Percentiles rank a stretch among this genome's conserved stretches.
Conservation (phyloP, 495 filamentous ascomycete species). For the Aspergillus homomorphus region DNA sequence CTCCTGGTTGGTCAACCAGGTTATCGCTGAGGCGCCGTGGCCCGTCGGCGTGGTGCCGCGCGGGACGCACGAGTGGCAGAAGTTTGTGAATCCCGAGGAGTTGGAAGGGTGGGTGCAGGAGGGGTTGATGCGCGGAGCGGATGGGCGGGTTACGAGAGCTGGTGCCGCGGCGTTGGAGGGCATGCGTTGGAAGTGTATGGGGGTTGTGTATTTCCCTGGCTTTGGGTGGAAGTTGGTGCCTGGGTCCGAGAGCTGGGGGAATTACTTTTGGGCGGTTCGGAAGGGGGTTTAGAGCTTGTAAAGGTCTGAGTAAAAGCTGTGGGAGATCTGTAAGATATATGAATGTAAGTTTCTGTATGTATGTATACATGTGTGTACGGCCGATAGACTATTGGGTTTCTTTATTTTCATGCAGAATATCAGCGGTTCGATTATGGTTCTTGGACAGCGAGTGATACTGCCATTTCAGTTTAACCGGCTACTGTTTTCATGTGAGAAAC, state of each 20-base stretch:
- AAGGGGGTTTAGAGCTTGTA: conserved; percentile 42
- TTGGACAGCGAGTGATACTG: no score
- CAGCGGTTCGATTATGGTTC: no score
- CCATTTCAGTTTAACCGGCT: no score
- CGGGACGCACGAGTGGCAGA: conserved; percentile 92
- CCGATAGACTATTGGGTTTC: no score
- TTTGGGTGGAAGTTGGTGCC: conserved; percentile 84
- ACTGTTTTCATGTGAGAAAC: no score
- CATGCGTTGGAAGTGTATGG: conserved; percentile 59
- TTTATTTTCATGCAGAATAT: no score
- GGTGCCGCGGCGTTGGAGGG: conserved; percentile 52
- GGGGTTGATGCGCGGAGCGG: conserved; percentile 37
- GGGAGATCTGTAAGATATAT: not conserved
- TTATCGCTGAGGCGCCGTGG: conserved; percentile 79
- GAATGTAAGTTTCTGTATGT: not conserved
- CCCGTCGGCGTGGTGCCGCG: conserved; percentile 80
- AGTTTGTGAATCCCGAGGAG: conserved; percentile 89
- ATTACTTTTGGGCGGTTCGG: conserved; percentile 92
- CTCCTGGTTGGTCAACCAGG: conserved; percentile 86
- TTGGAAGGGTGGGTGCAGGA: conserved; percentile 58
- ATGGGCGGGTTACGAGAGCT: conserved; percentile 41
- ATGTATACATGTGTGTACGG: no score
- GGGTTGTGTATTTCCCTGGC: conserved; percentile 86
- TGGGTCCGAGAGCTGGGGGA: conserved; percentile 83
- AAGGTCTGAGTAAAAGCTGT: no score